Evolutionary conservation across 2,329 filamentous ascomycete species (phyloP), one percentile per base, ranked within the genome.

Genomic region (Pestalotiopsis fici): DNA sequence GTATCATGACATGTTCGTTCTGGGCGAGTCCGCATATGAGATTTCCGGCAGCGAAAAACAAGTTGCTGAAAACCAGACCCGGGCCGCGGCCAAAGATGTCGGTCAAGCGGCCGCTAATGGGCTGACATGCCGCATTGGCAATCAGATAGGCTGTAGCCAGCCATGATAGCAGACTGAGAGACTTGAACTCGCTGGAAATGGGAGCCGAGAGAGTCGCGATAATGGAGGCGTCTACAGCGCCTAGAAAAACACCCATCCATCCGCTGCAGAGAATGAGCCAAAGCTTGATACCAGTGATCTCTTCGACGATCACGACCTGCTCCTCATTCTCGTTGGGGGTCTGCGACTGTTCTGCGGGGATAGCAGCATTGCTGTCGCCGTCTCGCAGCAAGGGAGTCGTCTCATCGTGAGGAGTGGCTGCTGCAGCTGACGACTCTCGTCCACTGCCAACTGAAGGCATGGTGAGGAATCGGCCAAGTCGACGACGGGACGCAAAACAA

Each of bases 111-210:
- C 95, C 95, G 9, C 92, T 94, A 23, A 97, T 86, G 13, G 94
- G 94, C 78, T 97, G 94, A 73, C 90, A 93, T 0, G 93, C 93
- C 2, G 94, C 92, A 78, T 95, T 97, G 71, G 94, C 91, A 74
- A 97, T 94, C 31, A 97, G 86, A 77, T 97, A 97, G 23, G 93
- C 91, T 0, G 93, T 92, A 0, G 93, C 94, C 7, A 97, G 89
- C 94, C 94, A 97, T 0, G 93, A 95, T 57, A 97, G 85, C 3
- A 96, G 84, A 23, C 90, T 91, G 31, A 97, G 87, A 1, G 93
- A 97, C 67, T 90, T 85, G 80, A 97, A 97, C 56, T 91, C 91
- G 76, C 90, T 92, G 27, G 93, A 93, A 70, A 98, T 97, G 7
- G 94, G 93, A 0, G 88, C 92, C 0, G 93, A 91, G 1, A 97